Evolutionary conservation across 177 flowering plant genomes (phyloP).

Genomic region (Vitis hybrid): DNA sequence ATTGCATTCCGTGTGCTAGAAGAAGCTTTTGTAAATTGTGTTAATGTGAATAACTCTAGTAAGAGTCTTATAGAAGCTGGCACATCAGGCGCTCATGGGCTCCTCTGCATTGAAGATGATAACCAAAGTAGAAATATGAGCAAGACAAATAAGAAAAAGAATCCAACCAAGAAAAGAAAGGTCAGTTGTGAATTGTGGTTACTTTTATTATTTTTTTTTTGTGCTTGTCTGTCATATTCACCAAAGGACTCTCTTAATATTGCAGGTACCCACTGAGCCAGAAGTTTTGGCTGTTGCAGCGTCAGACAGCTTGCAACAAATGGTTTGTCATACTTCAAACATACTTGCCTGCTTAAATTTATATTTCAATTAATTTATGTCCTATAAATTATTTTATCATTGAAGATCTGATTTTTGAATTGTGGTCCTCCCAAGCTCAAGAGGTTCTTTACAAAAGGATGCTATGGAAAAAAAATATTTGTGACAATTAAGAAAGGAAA

Average conservation of each 20-base stretch:
- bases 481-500: background rate
- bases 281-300: slow-evolving; percentile 41
- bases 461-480: background rate
- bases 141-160: slow-evolving; percentile 35
- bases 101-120: slow-evolving; percentile 34
- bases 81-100: slow-evolving; percentile 34
- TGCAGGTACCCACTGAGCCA: slow-evolving; percentile 38
- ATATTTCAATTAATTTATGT: background rate
- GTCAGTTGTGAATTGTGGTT: slow-evolving; percentile 17
- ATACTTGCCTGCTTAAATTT: background rate
- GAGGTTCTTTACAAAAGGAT: background rate
- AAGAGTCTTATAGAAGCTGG: slow-evolving; percentile 39
- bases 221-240: background rate
- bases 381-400: background rate
- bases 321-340: slow-evolving; percentile 33
- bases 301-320: slow-evolving; percentile 50
- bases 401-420: background rate
- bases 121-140: slow-evolving; percentile 26
- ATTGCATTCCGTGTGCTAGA: slow-evolving; percentile 42
- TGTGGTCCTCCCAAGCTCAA: background rate
- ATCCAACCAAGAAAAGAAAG: slow-evolving; percentile 53
- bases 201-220: no score
- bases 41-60: slow-evolving; percentile 36
- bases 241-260: background rate
- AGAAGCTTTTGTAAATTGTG: slow-evolving; percentile 44